phyloP scores from a whole-genome alignment of 2,329 filamentous ascomycete species.

The Penicillium sp. region DNA sequence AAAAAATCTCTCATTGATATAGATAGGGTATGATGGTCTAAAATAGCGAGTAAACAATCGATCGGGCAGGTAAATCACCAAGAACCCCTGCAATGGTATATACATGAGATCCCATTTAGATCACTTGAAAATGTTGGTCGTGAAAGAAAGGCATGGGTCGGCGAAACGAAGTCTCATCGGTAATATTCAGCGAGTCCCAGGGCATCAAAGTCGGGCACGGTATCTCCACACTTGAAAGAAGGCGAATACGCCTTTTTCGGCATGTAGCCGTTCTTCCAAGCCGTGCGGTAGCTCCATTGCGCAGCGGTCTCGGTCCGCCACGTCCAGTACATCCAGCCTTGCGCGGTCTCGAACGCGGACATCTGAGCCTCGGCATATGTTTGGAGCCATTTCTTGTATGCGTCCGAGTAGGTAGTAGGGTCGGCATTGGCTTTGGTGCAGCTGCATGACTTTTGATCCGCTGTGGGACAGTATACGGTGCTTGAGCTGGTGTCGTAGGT shows the following conservation, averaged over 20 bases:
- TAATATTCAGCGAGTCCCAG: constrained; percentile 41
- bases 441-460: constrained; percentile 56
- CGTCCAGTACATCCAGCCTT: constrained; percentile 99
- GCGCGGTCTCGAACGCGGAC: constrained; percentile 83
- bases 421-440: constrained; percentile 73
- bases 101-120: background rate
- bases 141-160: too few species aligned
- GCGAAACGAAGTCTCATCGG: constrained; percentile 17
- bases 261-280: constrained; percentile 71
- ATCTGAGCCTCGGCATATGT: constrained; percentile 97
- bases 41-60: background rate
- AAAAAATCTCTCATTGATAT: too few species aligned
- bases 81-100: background rate
- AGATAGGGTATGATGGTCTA: constrained; percentile 7
- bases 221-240: constrained; percentile 59
- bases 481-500: constrained; percentile 65
- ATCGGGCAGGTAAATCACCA: background rate
- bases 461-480: constrained; percentile 66
- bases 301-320: constrained; percentile 82
- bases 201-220: constrained; percentile 41
- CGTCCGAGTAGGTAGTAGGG: constrained; percentile 57
- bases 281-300: constrained; percentile 67
- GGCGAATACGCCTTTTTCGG: constrained; percentile 67
- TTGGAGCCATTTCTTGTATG: constrained; percentile 78
- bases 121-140: too few species aligned